phyloP scores from a whole-genome alignment of 176 grass and related monocot species.

The Oryza officinalis region DNA sequence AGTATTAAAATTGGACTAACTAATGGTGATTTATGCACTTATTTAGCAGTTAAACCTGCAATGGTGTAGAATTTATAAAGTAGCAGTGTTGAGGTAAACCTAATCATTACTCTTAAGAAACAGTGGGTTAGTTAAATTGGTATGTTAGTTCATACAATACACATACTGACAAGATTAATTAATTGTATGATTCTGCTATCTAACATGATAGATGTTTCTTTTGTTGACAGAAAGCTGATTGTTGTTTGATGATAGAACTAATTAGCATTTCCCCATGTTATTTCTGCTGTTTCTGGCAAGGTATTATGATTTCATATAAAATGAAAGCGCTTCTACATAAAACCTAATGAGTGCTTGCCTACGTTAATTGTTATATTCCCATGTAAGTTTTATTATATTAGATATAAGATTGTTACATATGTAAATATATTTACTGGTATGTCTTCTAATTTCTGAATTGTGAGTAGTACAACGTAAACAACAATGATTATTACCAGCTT shows the following conservation, averaged over 20 bases:
- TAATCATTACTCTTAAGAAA: not conserved
- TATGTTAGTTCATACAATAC: no score
- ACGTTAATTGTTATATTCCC: not conserved
- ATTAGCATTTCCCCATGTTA: not conserved
- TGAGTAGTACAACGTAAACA: not conserved
- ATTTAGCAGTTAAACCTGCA: constrained; percentile 13
- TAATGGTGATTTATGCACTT: not conserved
- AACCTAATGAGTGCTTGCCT: not conserved
- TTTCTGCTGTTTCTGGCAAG: not conserved
- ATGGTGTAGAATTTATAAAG: not conserved
- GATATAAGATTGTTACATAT: not conserved
- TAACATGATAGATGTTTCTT: not conserved
- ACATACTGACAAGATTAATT: no score
- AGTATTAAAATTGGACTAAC: not conserved
- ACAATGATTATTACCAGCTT: not conserved
- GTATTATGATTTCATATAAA: not conserved
- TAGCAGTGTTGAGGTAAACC: not conserved
- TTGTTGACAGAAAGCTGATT: not conserved
- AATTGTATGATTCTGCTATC: no score
- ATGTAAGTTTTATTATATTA: constrained; percentile 1
- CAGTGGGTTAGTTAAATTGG: not conserved
- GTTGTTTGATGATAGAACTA: not conserved
- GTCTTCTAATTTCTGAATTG: not conserved
- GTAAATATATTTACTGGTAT: not conserved
- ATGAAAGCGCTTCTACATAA: not conserved